phyloP scores from a whole-genome alignment of 345 rosid species.

The Draba incana region DNA sequence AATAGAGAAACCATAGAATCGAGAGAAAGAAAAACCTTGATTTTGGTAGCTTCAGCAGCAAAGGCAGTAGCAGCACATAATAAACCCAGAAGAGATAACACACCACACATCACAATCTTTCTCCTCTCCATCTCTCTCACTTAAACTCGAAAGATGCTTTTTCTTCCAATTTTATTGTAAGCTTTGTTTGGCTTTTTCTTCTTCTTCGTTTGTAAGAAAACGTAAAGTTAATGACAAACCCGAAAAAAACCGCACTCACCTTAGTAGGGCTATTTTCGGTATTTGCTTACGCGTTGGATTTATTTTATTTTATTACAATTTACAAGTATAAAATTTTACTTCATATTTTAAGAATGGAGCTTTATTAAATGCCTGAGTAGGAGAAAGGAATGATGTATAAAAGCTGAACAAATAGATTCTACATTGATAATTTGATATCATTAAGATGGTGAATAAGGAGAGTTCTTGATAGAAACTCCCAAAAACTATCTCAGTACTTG shows the following conservation, averaged over 20 bases:
- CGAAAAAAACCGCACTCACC: conserved; percentile 27
- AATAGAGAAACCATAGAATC: neutral
- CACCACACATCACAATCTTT: conserved; percentile 53
- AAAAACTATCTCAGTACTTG: too few species aligned
- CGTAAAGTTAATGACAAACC: conserved; percentile 32
- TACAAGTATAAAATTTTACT: too few species aligned
- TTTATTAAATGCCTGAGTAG: too few species aligned
- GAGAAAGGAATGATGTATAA: too few species aligned
- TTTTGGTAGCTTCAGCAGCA: conserved; percentile 87
- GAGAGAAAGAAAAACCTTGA: conserved; percentile 54
- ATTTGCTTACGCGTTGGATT: neutral
- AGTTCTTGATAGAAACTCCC: too few species aligned
- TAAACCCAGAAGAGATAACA: conserved; percentile 64
- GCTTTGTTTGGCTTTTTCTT: neutral
- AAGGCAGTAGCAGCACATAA: conserved; percentile 84
- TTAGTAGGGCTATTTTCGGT: conserved; percentile 21
- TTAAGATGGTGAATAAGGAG: too few species aligned
- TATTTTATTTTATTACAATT: too few species aligned
- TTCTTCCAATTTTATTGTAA: neutral
- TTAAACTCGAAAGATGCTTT: conserved; percentile 7
- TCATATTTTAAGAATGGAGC: too few species aligned
- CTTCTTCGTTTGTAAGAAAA: conserved; percentile 37
- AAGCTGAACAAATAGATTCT: too few species aligned
- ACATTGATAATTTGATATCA: too few species aligned
- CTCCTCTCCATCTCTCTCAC: conserved; percentile 62